phyloP scores from a whole-genome alignment of 2,329 filamentous ascomycete species.

The Nakataea oryzae region DNA sequence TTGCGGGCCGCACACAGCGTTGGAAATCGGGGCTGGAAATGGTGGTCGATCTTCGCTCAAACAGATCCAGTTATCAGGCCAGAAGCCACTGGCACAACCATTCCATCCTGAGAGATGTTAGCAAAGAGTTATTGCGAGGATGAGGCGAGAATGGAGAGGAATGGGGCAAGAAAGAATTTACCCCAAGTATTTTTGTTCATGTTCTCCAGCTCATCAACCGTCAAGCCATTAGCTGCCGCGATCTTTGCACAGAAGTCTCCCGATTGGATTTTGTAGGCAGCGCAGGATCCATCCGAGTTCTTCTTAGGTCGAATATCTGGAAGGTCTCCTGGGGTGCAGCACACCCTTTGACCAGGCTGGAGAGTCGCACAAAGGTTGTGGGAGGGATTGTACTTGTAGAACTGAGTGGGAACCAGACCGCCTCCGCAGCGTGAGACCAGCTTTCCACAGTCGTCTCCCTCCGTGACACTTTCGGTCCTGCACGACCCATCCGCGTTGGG shows the following conservation, averaged over 20 bases:
- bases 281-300: constrained; percentile 23
- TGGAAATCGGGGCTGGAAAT: constrained; percentile 18
- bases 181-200: constrained; percentile 27
- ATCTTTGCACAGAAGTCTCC: constrained; percentile 23
- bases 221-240: constrained; percentile 8
- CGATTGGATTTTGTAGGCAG: constrained; percentile 17
- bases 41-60: constrained; percentile 21
- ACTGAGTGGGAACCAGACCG: constrained; percentile 1
- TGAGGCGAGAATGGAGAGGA: neutral
- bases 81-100: constrained; percentile 18
- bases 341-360: constrained; percentile 20
- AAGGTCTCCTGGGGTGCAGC: constrained; percentile 23
- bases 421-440: constrained; percentile 17
- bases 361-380: constrained; percentile 21
- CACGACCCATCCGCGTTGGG: neutral
- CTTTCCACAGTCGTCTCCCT: constrained; percentile 14
- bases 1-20: constrained; percentile 24
- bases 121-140: constrained; percentile 1
- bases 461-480: neutral
- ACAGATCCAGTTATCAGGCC: constrained; percentile 18
- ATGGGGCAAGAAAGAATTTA: neutral
- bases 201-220: constrained; percentile 3
- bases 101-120: constrained; percentile 12
- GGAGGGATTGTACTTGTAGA: constrained; percentile 17
- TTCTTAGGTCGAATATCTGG: constrained; percentile 22